Percentiles rank a stretch among this genome's conserved stretches.
phyloP scores from a whole-genome alignment of 23 red algal species.

The Chondrus crispus region DNA sequence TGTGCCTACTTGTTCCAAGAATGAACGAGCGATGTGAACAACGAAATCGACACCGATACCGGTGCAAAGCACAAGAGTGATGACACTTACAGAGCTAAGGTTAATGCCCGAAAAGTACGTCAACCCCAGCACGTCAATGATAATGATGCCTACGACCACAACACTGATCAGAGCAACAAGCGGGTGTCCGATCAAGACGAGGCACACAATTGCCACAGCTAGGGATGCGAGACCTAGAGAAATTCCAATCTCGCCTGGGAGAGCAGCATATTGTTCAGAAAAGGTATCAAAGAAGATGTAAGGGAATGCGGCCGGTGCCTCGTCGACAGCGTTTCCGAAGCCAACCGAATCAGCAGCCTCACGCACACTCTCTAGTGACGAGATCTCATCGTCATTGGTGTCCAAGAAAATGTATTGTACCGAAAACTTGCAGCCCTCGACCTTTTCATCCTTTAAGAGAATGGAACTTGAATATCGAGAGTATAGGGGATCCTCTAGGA shows the following conservation, averaged over 20 bases:
- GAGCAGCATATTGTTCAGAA: constrained; percentile 60
- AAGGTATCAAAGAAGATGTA: constrained; percentile 68
- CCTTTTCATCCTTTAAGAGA: neutral
- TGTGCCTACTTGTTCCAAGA: constrained; percentile 59
- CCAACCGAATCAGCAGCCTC: constrained; percentile 15
- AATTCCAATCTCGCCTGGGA: constrained; percentile 52
- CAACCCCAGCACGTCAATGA: constrained; percentile 66
- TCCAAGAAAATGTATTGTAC: constrained; percentile 33
- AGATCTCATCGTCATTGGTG: constrained; percentile 63
- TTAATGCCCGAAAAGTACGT: constrained; percentile 59
- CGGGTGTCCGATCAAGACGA: constrained; percentile 63
- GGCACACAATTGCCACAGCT: constrained; percentile 58
- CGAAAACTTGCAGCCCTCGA: constrained; percentile 19
- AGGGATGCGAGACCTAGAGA: constrained; percentile 65
- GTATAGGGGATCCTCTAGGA: neutral
- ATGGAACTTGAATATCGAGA: neutral
- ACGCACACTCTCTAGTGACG: constrained; percentile 8
- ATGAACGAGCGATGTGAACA: constrained; percentile 63
- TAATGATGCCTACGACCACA: constrained; percentile 54
- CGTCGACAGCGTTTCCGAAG: constrained; percentile 33
- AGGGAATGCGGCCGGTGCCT: constrained; percentile 43
- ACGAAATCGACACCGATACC: constrained; percentile 60
- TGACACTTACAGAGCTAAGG: constrained; percentile 65
- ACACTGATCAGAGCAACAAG: constrained; percentile 51
- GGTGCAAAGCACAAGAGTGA: constrained; percentile 57